Conservation (phyloP, 2,329 filamentous ascomycete species). For the Phyllosticta citribraziliensis region DNA sequence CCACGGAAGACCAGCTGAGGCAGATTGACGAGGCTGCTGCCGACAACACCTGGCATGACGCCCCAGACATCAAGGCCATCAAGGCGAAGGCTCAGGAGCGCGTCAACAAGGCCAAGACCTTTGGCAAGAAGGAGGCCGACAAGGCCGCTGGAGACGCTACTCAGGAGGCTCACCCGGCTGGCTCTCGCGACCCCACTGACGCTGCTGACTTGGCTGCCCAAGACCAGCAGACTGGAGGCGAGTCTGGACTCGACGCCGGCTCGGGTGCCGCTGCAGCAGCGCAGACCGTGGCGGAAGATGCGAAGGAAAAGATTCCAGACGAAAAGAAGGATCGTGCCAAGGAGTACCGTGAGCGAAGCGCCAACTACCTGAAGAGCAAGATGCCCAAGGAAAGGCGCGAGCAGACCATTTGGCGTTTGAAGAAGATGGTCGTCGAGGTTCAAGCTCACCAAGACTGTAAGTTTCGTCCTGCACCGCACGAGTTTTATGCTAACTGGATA, state of each 20-base stretch:
- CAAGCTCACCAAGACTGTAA: constrained; percentile 85
- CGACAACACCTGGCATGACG: constrained; percentile 90
- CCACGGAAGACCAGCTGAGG: constrained; percentile 63
- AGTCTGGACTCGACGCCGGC: constrained; percentile 43
- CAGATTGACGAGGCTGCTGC: constrained; percentile 77
- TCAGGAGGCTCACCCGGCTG: constrained; percentile 46
- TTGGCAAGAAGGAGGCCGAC: constrained; percentile 49
- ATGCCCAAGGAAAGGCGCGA: constrained; percentile 88
- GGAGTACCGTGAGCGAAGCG: constrained; percentile 42
- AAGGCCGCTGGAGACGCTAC: constrained; percentile 50
- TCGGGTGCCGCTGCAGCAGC: constrained; percentile 40
- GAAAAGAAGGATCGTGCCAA: constrained; percentile 36
- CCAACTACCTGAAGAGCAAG: constrained; percentile 74
- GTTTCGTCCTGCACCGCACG: constrained; percentile 16
- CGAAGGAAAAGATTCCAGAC: constrained; percentile 55
- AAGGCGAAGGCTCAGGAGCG: constrained; percentile 57
- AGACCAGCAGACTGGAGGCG: constrained; percentile 38
- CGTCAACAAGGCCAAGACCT: constrained; percentile 47
- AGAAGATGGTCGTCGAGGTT: constrained; percentile 96
- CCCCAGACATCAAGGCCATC: constrained; percentile 62
- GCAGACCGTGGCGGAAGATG: constrained; percentile 31
- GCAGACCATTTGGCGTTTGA: constrained; percentile 82
- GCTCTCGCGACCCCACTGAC: constrained; percentile 45
- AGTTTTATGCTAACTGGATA: constrained; percentile 18
- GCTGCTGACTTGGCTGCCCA: constrained; percentile 42